These are phyloP conservation scores for Cladosporium phlei DNA, from an alignment of 2,329 filamentous ascomycete species.

Conservation along the genomic window DNA sequence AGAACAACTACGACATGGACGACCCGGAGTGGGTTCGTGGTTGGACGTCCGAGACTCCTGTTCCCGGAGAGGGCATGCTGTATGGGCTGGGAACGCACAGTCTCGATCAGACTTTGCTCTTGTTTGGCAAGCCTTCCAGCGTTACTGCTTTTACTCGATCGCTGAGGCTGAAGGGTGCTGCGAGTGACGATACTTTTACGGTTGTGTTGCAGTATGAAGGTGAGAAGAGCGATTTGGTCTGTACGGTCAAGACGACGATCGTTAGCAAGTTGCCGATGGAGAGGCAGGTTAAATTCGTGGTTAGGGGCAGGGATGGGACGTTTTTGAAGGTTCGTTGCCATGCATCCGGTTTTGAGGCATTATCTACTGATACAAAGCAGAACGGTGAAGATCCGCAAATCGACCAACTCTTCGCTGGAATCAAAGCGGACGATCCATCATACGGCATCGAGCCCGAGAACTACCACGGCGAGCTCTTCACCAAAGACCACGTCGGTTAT, in stretches of 20 bases:
- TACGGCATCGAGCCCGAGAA: slow-evolving; percentile 36
- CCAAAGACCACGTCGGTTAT: slow-evolving; percentile 34
- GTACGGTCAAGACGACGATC: slow-evolving; percentile 33
- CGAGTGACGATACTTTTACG: slow-evolving; percentile 35
- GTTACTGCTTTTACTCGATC: slow-evolving; percentile 31
- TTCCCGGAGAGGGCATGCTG: slow-evolving; percentile 38
- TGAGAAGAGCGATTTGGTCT: slow-evolving; percentile 29
- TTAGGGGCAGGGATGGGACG: slow-evolving; percentile 33
- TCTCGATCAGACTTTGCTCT: slow-evolving; percentile 35
- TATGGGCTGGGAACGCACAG: slow-evolving; percentile 41
- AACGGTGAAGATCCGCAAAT: slow-evolving; percentile 36
- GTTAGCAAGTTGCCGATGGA: slow-evolving; percentile 26
- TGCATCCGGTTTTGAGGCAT: not conserved
- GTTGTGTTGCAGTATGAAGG: slow-evolving; percentile 35
- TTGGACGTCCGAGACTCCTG: slow-evolving; percentile 33
- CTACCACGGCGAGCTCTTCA: slow-evolving; percentile 38
- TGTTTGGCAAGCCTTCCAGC: slow-evolving; percentile 33
- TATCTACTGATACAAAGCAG: not conserved
- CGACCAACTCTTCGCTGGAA: slow-evolving; percentile 28
- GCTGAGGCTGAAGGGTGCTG: slow-evolving; percentile 25
- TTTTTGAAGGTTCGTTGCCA: slow-evolving; percentile 36
- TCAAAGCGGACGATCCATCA: slow-evolving; percentile 25
- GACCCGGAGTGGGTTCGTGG: slow-evolving; percentile 37
- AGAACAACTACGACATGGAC: slow-evolving; percentile 38
- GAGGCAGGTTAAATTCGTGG: slow-evolving; percentile 32